Evolutionary conservation across 768 basidiomycete genomes (phyloP).

Genomic region (Rhodotorula sphaerocarpa): DNA sequence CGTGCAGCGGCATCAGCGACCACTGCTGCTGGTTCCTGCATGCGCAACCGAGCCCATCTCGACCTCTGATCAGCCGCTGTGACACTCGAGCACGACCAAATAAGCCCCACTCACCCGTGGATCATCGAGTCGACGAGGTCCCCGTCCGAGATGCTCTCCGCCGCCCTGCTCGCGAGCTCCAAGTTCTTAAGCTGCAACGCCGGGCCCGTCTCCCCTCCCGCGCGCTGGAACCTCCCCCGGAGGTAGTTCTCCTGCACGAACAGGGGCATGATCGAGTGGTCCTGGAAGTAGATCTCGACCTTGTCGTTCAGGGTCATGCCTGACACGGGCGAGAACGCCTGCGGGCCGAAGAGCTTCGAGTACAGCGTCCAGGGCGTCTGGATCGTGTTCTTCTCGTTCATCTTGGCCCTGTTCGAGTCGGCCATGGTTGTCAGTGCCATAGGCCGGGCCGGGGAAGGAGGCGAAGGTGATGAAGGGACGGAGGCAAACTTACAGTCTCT

Average conservation of each 20-base stretch:
- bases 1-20: conserved; percentile 88
- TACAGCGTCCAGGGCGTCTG: conserved; percentile 88
- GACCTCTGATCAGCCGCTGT: neutral
- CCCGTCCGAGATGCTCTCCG: conserved; percentile 86
- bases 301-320: conserved; percentile 79
- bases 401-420: conserved; percentile 54
- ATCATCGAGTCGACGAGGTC: conserved; percentile 89
- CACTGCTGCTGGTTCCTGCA: conserved; percentile 85
- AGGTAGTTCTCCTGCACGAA: conserved; percentile 97
- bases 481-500: conserved; percentile 60
- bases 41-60: too few relatives aligned
- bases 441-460: neutral
- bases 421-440: too few relatives aligned
- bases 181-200: conserved; percentile 64
- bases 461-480: neutral
- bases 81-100: neutral
- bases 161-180: conserved; percentile 73
- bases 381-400: conserved; percentile 86
- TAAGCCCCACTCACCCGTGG: conserved; percentile 57
- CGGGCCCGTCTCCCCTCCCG: conserved; percentile 53
- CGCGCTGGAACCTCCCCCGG: conserved; percentile 64
- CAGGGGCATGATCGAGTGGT: conserved; percentile 83
- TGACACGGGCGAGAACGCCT: conserved; percentile 73
- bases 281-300: conserved; percentile 94
- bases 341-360: conserved; percentile 81